Evolutionary conservation across 768 basidiomycete species (phyloP), one percentile per base, ranked within the genome.

Genomic region (Crucibulum laeve): DNA sequence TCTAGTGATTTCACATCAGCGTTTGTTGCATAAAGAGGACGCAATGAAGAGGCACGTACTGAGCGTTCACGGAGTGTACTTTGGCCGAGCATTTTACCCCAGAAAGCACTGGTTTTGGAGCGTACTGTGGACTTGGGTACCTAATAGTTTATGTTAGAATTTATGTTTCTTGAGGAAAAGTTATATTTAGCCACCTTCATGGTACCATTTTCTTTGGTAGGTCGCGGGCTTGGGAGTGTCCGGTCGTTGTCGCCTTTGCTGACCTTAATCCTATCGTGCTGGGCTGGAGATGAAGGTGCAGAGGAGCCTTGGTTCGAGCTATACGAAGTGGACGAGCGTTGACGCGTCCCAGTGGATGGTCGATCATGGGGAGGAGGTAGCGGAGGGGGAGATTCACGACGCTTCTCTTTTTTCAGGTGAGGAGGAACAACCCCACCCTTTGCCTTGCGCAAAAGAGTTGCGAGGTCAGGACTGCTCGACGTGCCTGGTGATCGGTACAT

Each of bases 401-500:
- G 54, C 38, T 56, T 61, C 38, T 67, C 63, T 38, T 56, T 65
- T 46, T 59, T 62, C 54, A 59, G 47, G 46, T 56, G 60, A 42
- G 52, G 59, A 25, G 49, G 40, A 11, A 61, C 57, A 18, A 75
- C 55, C 30, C 69, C 64, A 0, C 69, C 74, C 63, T 84, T 90
- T 13, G 88, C 85, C 64, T 92, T 93, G 48, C 84, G 76, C 42
- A 93, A 62, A 42, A 96, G 73, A 7, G 90, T 92, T 3, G 90
- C 90, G 17, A 96, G 73, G 64, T 97, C 93, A 21, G 93, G 94
- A 57, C 87, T 91, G 53, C 87, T 90, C 25, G 91, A 87, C 5
- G 91, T 94, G 33, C 91, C 93, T 8, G 87, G 76, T 15, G 88
- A 85, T 45, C 93, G 76, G 60, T 92, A 93, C 69, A 96, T 79